Evolutionary conservation across 1,139 yeast species (phyloP).

Genomic region (Arxiozyma telluris): DNA sequence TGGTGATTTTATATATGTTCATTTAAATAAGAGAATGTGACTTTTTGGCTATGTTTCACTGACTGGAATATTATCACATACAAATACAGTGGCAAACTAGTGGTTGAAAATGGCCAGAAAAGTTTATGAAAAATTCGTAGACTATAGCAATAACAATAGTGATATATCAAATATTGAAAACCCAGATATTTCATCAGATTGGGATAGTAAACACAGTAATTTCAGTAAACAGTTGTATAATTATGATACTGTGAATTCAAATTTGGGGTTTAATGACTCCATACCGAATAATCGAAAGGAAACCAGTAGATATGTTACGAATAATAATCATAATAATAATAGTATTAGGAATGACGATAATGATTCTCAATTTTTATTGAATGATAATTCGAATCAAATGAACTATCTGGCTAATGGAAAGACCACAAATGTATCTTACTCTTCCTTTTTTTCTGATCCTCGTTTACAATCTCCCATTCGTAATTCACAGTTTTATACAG

Average conservation of each 20-base stretch:
- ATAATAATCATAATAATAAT: too few relatives aligned
- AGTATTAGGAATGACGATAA: too few relatives aligned
- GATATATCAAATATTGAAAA: background rate
- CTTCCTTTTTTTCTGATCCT: background rate
- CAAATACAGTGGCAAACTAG: background rate
- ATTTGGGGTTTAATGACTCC: background rate
- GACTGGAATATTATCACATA: too few relatives aligned
- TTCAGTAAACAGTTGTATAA: background rate
- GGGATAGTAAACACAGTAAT: background rate
- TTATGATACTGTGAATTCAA: background rate
- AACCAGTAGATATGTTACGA: too few relatives aligned
- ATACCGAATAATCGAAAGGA: background rate
- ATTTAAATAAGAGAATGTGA: background rate
- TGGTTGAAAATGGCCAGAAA: background rate
- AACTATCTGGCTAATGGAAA: too few relatives aligned
- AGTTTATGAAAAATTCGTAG: background rate
- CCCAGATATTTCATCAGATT: background rate
- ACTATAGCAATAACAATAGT: background rate
- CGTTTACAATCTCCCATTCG: slow-evolving; percentile 13
- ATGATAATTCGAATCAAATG: background rate
- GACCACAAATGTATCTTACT: background rate
- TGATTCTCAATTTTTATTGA: too few relatives aligned
- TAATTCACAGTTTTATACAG: background rate
- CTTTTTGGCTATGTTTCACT: background rate
- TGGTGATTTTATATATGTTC: too few relatives aligned